Conservation (phyloP, 2,329 filamentous ascomycete genomes). For the Colletotrichum filicis region DNA sequence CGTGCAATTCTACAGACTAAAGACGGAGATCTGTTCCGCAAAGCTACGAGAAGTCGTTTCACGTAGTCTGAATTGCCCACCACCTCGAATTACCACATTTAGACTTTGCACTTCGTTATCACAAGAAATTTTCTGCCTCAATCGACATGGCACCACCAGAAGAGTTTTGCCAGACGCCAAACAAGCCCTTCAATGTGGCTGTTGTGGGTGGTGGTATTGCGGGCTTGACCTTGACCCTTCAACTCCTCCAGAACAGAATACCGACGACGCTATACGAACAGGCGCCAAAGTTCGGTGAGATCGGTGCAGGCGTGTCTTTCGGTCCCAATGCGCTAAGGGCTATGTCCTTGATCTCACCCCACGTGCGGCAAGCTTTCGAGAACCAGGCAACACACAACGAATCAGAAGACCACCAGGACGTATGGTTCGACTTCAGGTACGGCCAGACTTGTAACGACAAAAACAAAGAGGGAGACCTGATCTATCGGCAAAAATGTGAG, state of each 20-base stretch:
- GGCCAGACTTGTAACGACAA: conserved; percentile 35
- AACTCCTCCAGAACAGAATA: conserved; percentile 53
- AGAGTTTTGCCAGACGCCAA: conserved; percentile 18
- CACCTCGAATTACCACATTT: background rate
- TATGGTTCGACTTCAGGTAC: conserved; percentile 37
- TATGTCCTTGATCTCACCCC: conserved; percentile 43
- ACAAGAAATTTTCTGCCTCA: background rate
- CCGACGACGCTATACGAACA: conserved; percentile 59
- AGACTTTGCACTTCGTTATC: background rate
- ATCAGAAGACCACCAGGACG: conserved; percentile 30
- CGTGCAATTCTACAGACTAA: background rate
- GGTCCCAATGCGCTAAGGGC: conserved; percentile 62
- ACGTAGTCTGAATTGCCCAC: background rate
- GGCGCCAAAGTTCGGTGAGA: conserved; percentile 53
- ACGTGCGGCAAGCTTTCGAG: conserved; percentile 51
- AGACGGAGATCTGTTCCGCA: background rate
- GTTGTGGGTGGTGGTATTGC: conserved; percentile 64
- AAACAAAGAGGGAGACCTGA: conserved; percentile 15
- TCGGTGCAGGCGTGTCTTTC: conserved; percentile 64
- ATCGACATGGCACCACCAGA: conserved; percentile 20
- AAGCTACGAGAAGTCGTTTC: background rate
- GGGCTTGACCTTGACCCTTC: conserved; percentile 58
- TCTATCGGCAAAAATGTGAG: conserved; percentile 19
- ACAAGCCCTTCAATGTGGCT: conserved; percentile 45
- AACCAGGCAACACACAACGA: conserved; percentile 37